A percentile compares a stretch with the other conserved stretches of the same genome.
These are phyloP conservation scores for Graphium sp. DNA, from an alignment of 2,329 filamentous ascomycete species.

Conservation along the genomic window DNA sequence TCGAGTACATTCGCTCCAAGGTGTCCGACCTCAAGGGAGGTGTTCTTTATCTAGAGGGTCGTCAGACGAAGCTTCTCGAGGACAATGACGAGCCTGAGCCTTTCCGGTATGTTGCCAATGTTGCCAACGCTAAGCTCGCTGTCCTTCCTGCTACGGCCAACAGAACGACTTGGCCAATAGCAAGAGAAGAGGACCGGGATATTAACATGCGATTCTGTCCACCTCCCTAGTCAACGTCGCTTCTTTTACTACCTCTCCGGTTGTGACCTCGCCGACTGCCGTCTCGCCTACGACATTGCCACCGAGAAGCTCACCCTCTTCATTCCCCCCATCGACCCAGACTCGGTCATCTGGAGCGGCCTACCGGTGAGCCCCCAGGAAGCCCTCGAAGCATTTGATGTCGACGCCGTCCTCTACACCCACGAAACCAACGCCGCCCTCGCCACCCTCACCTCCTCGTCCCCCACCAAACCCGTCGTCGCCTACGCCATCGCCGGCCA, in stretches of 20 bases:
- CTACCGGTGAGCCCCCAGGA: slow-evolving; percentile 64
- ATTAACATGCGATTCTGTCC: not conserved
- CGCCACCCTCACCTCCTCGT: slow-evolving; percentile 26
- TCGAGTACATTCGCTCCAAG: slow-evolving; percentile 55
- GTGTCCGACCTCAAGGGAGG: slow-evolving; percentile 45
- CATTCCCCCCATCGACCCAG: slow-evolving; percentile 77
- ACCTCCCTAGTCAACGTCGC: slow-evolving; percentile 57
- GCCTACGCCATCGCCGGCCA: slow-evolving; percentile 69
- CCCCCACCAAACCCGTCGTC: slow-evolving; percentile 19
- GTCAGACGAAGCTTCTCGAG: slow-evolving; percentile 66
- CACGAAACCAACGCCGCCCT: slow-evolving; percentile 63
- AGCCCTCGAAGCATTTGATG: slow-evolving; percentile 60
- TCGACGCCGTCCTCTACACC: slow-evolving; percentile 60
- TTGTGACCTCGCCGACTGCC: slow-evolving; percentile 62
- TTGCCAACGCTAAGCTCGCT: slow-evolving; percentile 5
- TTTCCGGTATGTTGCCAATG: slow-evolving; percentile 58
- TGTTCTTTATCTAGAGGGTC: slow-evolving; percentile 76
- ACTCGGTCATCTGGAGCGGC: slow-evolving; percentile 85
- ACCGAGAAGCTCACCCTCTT: slow-evolving; percentile 65
- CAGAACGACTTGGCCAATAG: no score
- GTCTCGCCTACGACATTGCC: slow-evolving; percentile 65
- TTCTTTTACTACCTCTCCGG: slow-evolving; percentile 93
- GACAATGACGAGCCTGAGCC: slow-evolving; percentile 74
- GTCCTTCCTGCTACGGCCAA: slow-evolving; percentile 1
- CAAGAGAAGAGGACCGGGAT: not conserved